A percentile compares a stretch with the other conserved stretches of the same genome.
Conservation (phyloP, 2,329 filamentous ascomycete genomes). For the Septoria linicola region DNA sequence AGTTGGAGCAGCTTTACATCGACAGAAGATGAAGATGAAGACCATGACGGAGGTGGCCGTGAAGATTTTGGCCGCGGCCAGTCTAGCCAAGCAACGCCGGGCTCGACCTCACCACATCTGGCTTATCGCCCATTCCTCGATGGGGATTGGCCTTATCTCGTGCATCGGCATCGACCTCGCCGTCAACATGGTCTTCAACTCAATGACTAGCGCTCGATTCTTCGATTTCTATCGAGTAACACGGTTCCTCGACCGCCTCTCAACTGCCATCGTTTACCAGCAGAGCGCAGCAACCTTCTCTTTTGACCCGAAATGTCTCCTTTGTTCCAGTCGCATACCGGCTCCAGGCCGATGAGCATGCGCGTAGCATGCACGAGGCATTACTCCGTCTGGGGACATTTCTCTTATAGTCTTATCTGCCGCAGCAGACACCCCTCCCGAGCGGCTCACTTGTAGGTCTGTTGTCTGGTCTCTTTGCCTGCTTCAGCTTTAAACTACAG, state of each 20-base stretch:
- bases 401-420: conserved; percentile 20
- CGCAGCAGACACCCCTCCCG: conserved; percentile 7
- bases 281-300: neutral
- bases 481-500: neutral
- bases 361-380: conserved; percentile 9
- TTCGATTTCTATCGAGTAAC: conserved; percentile 29
- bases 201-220: conserved; percentile 7
- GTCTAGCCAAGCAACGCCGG: neutral
- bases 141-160: conserved; percentile 11
- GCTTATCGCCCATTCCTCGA: conserved; percentile 8
- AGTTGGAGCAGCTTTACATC: too few species aligned
- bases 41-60: conserved; percentile 4
- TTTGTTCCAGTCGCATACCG: conserved; percentile 16
- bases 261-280: neutral
- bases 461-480: conserved; percentile 1
- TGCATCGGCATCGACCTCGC: neutral
- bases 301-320: conserved; percentile 14
- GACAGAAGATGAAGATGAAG: too few species aligned
- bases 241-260: neutral
- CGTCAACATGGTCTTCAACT: conserved; percentile 1
- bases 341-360: conserved; percentile 10
- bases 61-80: conserved; percentile 9
- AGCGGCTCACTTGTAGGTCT: conserved; percentile 11
- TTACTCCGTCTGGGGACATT: conserved; percentile 19
- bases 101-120: conserved; percentile 5